Conservation (phyloP, 1,284 basidiomycete species). For the Coniophora puteana region DNA sequence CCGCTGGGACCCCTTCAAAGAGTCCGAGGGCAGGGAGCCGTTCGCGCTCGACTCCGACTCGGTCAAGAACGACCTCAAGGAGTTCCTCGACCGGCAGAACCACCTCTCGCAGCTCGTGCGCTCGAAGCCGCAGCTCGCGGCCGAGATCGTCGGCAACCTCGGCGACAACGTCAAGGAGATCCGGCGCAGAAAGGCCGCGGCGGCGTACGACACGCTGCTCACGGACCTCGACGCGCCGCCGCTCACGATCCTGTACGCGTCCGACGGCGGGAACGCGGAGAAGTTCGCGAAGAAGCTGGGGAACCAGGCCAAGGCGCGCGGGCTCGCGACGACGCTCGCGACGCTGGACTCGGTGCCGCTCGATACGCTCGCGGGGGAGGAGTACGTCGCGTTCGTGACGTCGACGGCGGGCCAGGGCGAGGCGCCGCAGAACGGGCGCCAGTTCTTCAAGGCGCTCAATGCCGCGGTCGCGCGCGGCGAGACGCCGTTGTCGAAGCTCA, state of each 20-base stretch:
- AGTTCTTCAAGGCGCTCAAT: conserved; percentile 85
- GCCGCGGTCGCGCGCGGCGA: conserved; percentile 60
- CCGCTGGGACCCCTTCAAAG: conserved; percentile 92
- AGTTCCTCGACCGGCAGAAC: conserved; percentile 95
- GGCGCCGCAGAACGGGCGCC: conserved; percentile 93
- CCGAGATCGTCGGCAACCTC: conserved; percentile 82
- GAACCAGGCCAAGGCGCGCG: conserved; percentile 81
- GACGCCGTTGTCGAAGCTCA: conserved; percentile 56
- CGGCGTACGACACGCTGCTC: conserved; percentile 85
- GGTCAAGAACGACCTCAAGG: conserved; percentile 92
- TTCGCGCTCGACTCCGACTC: conserved; percentile 93
- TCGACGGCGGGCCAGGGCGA: conserved; percentile 99
- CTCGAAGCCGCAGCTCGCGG: conserved; percentile 76
- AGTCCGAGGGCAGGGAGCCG: conserved; percentile 71
- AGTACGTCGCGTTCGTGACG: conserved; percentile 86
- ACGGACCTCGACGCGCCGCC: conserved; percentile 88
- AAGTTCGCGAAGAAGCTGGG: conserved; percentile 92
- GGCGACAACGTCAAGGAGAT: conserved; percentile 85
- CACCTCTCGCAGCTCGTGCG: conserved; percentile 91
- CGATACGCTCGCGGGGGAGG: conserved; percentile 71
- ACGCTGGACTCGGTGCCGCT: conserved; percentile 79
- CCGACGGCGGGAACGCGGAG: conserved; percentile 93
- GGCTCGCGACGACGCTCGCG: conserved; percentile 72
- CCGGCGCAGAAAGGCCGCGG: conserved; percentile 80
- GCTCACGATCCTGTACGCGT: conserved; percentile 86